Percentiles rank a stretch among this genome's conserved stretches.
These are phyloP conservation scores for Hymenoscyphus occultus DNA, from an alignment of 2,329 filamentous ascomycete genomes.

Conservation along the genomic window DNA sequence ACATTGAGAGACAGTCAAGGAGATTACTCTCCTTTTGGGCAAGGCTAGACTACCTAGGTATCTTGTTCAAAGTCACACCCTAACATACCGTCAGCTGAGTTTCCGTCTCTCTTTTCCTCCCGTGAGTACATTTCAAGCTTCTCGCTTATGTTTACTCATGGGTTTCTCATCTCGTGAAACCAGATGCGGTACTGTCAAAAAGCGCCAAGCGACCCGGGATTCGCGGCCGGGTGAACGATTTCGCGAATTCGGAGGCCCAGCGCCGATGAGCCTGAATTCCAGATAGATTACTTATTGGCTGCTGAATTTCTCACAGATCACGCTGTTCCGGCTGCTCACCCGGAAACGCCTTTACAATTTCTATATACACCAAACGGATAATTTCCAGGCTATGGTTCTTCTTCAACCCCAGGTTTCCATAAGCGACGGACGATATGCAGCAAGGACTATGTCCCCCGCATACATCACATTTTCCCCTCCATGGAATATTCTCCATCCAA, in stretches of 20 bases:
- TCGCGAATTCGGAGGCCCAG: conserved; percentile 23
- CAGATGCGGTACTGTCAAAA: background rate
- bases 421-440: conserved; percentile 7
- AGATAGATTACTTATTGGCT: conserved; percentile 22
- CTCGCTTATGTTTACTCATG: background rate
- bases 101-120: background rate
- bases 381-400: conserved; percentile 11
- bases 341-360: conserved; percentile 11
- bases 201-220: conserved; percentile 9
- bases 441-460: conserved; percentile 13
- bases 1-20: background rate
- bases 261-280: conserved; percentile 22
- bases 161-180: background rate
- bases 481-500: conserved; percentile 20
- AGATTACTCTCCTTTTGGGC: background rate
- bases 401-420: conserved; percentile 6
- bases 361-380: conserved; percentile 21
- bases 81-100: background rate
- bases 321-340: conserved; percentile 18
- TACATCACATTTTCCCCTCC: conserved; percentile 10
- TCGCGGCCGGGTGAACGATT: conserved; percentile 21
- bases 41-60: background rate
- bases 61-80: background rate
- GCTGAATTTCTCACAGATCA: conserved; percentile 16
- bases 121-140: background rate